These are phyloP conservation scores for Paraphaeosphaeria minitans DNA, from an alignment of 2,329 filamentous ascomycete species.

Conservation along the genomic window DNA sequence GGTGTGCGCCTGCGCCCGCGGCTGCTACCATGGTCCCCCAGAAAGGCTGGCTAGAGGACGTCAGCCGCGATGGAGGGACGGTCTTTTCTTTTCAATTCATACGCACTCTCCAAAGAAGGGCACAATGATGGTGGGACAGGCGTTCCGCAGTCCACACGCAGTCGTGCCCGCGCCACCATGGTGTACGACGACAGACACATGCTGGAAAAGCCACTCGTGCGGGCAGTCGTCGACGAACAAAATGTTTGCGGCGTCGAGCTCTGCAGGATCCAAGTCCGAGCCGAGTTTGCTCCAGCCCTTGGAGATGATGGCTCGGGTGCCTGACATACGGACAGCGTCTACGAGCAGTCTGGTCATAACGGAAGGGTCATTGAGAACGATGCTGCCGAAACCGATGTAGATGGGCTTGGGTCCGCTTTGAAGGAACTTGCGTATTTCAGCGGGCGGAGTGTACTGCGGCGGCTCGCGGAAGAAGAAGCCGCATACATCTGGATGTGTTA, in stretches of 20 bases:
- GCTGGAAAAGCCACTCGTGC: constrained; percentile 63
- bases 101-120: constrained; percentile 59
- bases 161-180: constrained; percentile 65
- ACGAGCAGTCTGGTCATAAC: constrained; percentile 51
- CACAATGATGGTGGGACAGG: constrained; percentile 57
- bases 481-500: constrained; percentile 32
- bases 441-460: constrained; percentile 45
- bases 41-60: constrained; percentile 49
- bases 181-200: constrained; percentile 61
- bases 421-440: constrained; percentile 51
- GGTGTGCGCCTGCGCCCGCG: constrained; percentile 54
- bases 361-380: constrained; percentile 59
- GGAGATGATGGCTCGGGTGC: constrained; percentile 56
- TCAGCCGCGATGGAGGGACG: not conserved
- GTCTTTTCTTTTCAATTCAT: not conserved
- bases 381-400: constrained; percentile 62
- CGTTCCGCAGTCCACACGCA: constrained; percentile 57
- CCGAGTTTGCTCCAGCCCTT: constrained; percentile 56
- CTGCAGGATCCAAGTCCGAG: constrained; percentile 14
- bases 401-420: constrained; percentile 55
- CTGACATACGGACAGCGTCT: constrained; percentile 46
- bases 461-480: constrained; percentile 52
- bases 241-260: constrained; percentile 42
- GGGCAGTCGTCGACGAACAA: constrained; percentile 59
- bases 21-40: constrained; percentile 57